These are phyloP conservation scores for Cyberlindnera galapagoensis DNA, from an alignment of 805 yeast genomes.

Conservation along the genomic window DNA sequence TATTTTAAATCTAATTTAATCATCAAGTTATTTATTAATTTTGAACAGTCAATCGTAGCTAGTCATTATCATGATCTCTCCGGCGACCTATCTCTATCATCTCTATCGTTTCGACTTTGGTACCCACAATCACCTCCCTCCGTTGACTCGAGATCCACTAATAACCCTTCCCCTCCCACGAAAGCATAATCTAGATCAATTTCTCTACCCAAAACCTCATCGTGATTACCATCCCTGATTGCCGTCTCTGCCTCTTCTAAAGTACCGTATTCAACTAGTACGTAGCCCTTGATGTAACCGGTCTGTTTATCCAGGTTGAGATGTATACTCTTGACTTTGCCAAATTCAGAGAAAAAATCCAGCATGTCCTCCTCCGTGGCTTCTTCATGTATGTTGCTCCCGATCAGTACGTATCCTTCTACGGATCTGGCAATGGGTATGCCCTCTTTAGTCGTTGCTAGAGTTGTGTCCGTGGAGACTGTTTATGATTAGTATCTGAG, in stretches of 20 bases:
- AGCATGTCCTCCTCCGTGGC: slow-evolving; percentile 37
- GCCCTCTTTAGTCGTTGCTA: slow-evolving; percentile 11
- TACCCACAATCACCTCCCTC: no score
- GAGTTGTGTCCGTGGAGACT: not conserved
- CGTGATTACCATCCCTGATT: slow-evolving; percentile 24
- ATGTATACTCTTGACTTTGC: slow-evolving; percentile 31
- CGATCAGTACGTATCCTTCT: slow-evolving; percentile 38
- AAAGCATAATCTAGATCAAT: slow-evolving; percentile 34
- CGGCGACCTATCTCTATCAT: no score
- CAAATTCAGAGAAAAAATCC: slow-evolving; percentile 37
- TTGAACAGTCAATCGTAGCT: not conserved
- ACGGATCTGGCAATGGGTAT: slow-evolving; percentile 8
- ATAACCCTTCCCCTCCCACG: slow-evolving; percentile 24
- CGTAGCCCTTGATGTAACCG: slow-evolving; percentile 34
- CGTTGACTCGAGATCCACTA: no score
- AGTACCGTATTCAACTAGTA: slow-evolving; percentile 30
- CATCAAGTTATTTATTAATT: not conserved
- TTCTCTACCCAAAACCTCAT: slow-evolving; percentile 28
- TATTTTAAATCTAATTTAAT: no score
- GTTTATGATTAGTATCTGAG: not conserved
- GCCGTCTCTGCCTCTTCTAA: slow-evolving; percentile 30
- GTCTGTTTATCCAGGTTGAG: slow-evolving; percentile 37
- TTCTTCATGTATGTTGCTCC: slow-evolving; percentile 37
- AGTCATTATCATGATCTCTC: no score
- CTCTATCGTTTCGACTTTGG: no score